Evolutionary conservation across 352 stramenopile genomes (phyloP), one percentile per base, ranked within the genome.

Genomic region (Globisporangium cederbergense): DNA sequence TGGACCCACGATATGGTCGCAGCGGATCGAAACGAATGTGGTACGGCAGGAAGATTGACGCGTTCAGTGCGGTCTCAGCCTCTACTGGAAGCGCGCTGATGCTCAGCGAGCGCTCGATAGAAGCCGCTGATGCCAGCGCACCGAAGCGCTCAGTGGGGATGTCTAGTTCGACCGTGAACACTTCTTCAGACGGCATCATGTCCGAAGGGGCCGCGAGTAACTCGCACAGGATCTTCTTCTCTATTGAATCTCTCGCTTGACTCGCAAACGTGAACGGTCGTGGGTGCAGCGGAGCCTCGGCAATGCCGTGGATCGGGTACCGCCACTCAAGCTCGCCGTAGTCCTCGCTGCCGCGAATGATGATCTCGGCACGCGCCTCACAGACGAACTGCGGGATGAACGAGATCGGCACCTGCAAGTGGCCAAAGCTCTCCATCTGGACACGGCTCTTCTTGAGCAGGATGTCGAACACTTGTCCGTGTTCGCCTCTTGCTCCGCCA

Each of bases 401-500:
- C 6, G 78, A 92, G 42, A 98, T 93, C 1, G 95, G 93, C 1
- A 98, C 79, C 63, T 98, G 93, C 11, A 97, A 58, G 2, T 82
- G 73, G 0, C 74, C 74, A 65, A 97, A 97, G 11, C 86, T 81
- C 30, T 93, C 78, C 2, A 98, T 72, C n/a, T 88, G 66, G 1
- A 98, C 73, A 11, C 78, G 76, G 2, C 62, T 70, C 57, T 86
- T 89, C 58, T 90, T 93, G 16, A 95, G 71, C 0, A 93, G 65
- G 58, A 96, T 84, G 38, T 90, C 77, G 60, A 96, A 95, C 16
- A 89, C 78, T 11, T 25, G 58, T 11, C 36, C 10, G 14, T 14
- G 13, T 42, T 42, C 36, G 9, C 10, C 36, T 42, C 36, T 42
- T 1, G 36, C 36, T 16, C 30, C 47, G 0, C 50, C 59, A 47